Evolutionary conservation across 2,329 filamentous ascomycete genomes (phyloP).

Genomic region (Drechmeria coniospora): DNA sequence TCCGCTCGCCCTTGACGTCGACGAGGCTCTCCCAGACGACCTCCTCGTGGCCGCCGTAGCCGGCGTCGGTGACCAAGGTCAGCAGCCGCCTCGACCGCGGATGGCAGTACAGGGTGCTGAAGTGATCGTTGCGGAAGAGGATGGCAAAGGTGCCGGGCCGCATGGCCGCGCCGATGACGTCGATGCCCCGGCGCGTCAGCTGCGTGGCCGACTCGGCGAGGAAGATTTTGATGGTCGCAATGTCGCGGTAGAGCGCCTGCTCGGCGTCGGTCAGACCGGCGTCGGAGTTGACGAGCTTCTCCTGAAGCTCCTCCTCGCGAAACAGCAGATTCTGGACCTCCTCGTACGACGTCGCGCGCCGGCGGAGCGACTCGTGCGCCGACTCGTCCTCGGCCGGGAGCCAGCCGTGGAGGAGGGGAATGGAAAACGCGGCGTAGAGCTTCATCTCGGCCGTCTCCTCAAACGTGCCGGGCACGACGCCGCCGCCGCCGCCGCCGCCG

Average conservation of each 20-base stretch:
- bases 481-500: conserved; percentile 27
- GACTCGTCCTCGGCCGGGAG: conserved; percentile 53
- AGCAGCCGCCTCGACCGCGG: conserved; percentile 61
- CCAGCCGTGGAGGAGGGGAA: conserved; percentile 91
- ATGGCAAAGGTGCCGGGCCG: conserved; percentile 72
- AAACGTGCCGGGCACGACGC: conserved; percentile 54
- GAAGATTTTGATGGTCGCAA: conserved; percentile 71
- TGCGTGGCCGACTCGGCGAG: conserved; percentile 71
- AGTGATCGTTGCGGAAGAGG: conserved; percentile 93
- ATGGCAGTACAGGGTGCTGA: conserved; percentile 84
- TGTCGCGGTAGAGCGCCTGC: conserved; percentile 67
- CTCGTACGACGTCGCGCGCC: conserved; percentile 74
- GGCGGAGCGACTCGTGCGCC: conserved; percentile 52
- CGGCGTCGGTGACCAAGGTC: conserved; percentile 82
- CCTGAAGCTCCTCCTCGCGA: conserved; percentile 73
- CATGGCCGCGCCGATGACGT: conserved; percentile 55
- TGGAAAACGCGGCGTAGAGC: conserved; percentile 78
- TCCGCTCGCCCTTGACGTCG: conserved; percentile 70
- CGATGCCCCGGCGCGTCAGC: conserved; percentile 66
- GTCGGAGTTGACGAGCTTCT: conserved; percentile 39
- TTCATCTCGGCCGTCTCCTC: conserved; percentile 77
- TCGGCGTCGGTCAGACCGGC: conserved; percentile 53
- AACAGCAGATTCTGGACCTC: conserved; percentile 84
- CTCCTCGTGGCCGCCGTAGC: conserved; percentile 75
- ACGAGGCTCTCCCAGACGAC: conserved; percentile 92